Percentiles rank a stretch among this genome's conserved stretches.
These are phyloP conservation scores for Suillus hirtellus DNA, from an alignment of 768 basidiomycete genomes.

Conservation along the genomic window DNA sequence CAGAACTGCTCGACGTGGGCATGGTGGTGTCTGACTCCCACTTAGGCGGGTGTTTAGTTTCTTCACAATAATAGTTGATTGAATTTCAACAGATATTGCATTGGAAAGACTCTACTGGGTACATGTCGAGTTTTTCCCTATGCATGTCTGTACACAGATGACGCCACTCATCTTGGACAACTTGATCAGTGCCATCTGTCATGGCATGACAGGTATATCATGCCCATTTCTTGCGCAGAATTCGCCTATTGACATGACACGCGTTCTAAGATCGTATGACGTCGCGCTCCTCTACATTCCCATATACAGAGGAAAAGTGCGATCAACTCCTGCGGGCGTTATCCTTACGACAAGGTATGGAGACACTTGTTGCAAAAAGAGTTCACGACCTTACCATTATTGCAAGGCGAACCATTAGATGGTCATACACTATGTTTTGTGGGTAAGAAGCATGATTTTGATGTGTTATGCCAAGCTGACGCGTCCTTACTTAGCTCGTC, in stretches of 20 bases:
- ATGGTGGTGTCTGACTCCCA: conserved; percentile 49
- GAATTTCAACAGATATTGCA: conserved; percentile 34
- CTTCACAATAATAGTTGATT: conserved; percentile 8
- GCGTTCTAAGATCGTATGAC: conserved; percentile 48
- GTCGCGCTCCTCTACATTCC: conserved; percentile 54
- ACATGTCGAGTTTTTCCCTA: conserved; percentile 58
- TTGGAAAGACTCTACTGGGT: conserved; percentile 55
- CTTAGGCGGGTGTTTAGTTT: conserved; percentile 39
- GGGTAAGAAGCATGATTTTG: conserved; percentile 24
- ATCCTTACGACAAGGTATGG: conserved; percentile 39
- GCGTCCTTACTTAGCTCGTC: conserved; percentile 32
- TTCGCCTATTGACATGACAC: conserved; percentile 19
- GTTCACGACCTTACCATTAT: conserved; percentile 8
- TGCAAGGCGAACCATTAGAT: conserved; percentile 32
- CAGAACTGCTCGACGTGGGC: conserved; percentile 41
- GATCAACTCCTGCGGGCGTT: conserved; percentile 46
- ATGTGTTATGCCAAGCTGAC: neutral
- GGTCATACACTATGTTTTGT: conserved; percentile 40
- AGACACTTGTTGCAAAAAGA: neutral
- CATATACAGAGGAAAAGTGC: conserved; percentile 47
- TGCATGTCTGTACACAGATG: conserved; percentile 40
- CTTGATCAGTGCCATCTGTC: conserved; percentile 48
- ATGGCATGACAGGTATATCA: conserved; percentile 45
- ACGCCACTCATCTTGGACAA: conserved; percentile 38
- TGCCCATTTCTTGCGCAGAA: neutral